phyloP scores from a whole-genome alignment of 768 basidiomycete genomes.

The Hebeloma cylindrosporum region DNA sequence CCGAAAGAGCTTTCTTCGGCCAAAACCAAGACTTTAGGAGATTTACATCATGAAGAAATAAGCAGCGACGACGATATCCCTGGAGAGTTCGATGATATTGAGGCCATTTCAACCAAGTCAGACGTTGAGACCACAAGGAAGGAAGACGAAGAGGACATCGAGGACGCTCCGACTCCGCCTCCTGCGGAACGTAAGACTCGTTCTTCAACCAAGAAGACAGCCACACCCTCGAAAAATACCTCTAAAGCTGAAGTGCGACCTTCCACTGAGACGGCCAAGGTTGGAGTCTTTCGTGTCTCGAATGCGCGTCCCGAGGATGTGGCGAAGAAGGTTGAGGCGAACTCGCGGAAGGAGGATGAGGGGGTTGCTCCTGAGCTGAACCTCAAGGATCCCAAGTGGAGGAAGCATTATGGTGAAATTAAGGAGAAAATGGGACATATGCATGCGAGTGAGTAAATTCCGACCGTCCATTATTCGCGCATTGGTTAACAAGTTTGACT shows the following conservation, averaged over 20 bases:
- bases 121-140: too few species aligned
- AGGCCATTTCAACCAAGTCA: too few species aligned
- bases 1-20: constrained; percentile 11
- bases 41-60: too few species aligned
- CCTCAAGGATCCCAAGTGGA: constrained; percentile 52
- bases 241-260: constrained; percentile 2
- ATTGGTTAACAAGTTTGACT: not conserved
- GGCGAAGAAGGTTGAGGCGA: constrained; percentile 19
- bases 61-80: not conserved
- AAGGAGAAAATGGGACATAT: constrained; percentile 54
- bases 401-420: constrained; percentile 46
- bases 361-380: constrained; percentile 38
- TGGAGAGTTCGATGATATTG: too few species aligned
- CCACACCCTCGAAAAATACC: not conserved
- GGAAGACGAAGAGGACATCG: constrained; percentile 1
- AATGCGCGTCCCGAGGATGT: constrained; percentile 14
- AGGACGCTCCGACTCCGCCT: not conserved
- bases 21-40: too few species aligned
- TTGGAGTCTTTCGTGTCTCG: constrained; percentile 10
- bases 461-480: not conserved
- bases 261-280: not conserved
- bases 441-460: constrained; percentile 53
- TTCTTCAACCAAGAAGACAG: constrained; percentile 2
- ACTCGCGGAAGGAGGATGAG: constrained; percentile 11
- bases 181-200: constrained; percentile 1